These are phyloP conservation scores for Closterium sp. DNA, from an alignment of 139 green algal species.

Conservation along the genomic window DNA sequence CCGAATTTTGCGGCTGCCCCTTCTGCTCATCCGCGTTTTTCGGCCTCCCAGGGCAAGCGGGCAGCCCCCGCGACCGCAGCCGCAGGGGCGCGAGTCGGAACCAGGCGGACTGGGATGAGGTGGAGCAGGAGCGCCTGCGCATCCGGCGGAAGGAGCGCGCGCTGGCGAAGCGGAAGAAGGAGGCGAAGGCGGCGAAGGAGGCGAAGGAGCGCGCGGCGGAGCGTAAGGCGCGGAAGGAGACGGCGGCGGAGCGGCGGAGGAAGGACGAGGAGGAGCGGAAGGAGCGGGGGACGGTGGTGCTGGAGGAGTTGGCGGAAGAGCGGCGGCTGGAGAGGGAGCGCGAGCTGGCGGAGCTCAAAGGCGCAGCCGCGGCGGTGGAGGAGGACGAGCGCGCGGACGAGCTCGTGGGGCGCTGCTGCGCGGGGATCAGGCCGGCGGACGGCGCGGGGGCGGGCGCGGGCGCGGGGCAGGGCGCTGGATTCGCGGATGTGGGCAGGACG, in stretches of 20 bases:
- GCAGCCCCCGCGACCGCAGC: not conserved
- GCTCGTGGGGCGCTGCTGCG: not conserved
- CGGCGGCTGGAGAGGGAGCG: not conserved
- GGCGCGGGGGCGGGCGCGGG: too few relatives aligned
- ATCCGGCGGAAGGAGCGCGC: not conserved
- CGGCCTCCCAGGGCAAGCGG: not conserved
- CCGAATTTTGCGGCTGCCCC: not conserved
- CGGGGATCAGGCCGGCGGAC: too few relatives aligned
- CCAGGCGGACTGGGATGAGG: not conserved
- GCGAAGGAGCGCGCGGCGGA: not conserved
- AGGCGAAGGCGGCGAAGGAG: not conserved
- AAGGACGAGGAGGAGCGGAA: not conserved
- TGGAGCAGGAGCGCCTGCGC: not conserved
- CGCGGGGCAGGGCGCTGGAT: not conserved
- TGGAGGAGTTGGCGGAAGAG: not conserved
- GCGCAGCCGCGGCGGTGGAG: not conserved
- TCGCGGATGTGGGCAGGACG: not conserved
- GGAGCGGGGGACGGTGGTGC: not conserved
- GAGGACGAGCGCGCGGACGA: not conserved
- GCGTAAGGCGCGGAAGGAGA: not conserved
- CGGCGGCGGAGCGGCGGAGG: not conserved
- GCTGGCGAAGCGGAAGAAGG: not conserved
- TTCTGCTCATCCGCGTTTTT: not conserved
- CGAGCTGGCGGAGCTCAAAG: not conserved
- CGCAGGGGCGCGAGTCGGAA: not conserved